Percentiles rank a stretch among this genome's conserved stretches.
Evolutionary conservation across 768 basidiomycete species (phyloP).

Genomic region (Mycena olivaceomarginata): DNA sequence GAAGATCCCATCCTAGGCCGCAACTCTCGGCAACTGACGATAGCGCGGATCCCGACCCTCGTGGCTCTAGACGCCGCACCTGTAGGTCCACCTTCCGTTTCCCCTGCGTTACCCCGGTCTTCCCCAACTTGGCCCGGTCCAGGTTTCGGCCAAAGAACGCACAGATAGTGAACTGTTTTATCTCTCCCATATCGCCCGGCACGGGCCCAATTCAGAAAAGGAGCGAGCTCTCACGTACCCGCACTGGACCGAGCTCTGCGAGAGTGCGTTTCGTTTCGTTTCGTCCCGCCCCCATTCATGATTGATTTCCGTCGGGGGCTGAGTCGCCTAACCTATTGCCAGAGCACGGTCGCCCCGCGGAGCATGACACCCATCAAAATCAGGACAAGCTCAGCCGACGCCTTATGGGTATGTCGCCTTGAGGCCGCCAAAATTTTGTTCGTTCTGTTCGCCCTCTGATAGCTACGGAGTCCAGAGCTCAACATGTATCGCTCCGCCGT

Average conservation of each 20-base stretch:
- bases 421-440: neutral
- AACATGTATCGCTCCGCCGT: slow-evolving; percentile 53
- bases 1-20: slow-evolving; percentile 61
- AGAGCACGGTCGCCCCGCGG: slow-evolving; percentile 78
- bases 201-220: slow-evolving; percentile 64
- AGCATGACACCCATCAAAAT: slow-evolving; percentile 51
- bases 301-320: slow-evolving; percentile 16
- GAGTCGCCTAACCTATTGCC: slow-evolving; percentile 11
- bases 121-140: slow-evolving; percentile 31
- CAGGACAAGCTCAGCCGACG: slow-evolving; percentile 76
- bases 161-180: slow-evolving; percentile 91
- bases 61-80: slow-evolving; percentile 76
- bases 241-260: slow-evolving; percentile 78
- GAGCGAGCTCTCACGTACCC: slow-evolving; percentile 72
- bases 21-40: slow-evolving; percentile 74
- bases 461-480: slow-evolving; percentile 48
- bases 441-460: slow-evolving; percentile 9
- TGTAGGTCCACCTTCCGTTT: slow-evolving; percentile 62
- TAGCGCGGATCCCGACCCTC: slow-evolving; percentile 83
- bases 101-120: slow-evolving; percentile 11
- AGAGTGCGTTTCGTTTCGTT: slow-evolving; percentile 65
- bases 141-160: slow-evolving; percentile 85
- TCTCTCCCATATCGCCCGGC: slow-evolving; percentile 76
- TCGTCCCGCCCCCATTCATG: slow-evolving; percentile 20
- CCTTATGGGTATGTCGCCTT: slow-evolving; percentile 72